Conservation (phyloP, 1,139 yeast genomes). For the Candida buenavistaensis region DNA sequence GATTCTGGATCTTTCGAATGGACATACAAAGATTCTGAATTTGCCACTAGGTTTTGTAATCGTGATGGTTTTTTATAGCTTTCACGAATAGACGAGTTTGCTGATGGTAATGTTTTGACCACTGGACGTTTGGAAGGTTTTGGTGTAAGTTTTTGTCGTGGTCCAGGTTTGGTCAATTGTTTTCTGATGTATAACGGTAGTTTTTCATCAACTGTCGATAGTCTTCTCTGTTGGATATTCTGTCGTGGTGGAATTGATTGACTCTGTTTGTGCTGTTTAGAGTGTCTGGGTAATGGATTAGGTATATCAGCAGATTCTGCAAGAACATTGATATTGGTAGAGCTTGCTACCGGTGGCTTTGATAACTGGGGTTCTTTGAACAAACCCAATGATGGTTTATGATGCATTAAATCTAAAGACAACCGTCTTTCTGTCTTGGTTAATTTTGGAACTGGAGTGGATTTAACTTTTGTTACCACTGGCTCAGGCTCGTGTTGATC, state of each 20-base stretch:
- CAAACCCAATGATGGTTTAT: conserved; percentile 14
- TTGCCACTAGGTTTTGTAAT: conserved; percentile 35
- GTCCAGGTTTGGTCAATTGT: conserved; percentile 21
- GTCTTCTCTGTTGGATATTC: conserved; percentile 22
- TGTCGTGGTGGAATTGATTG: no score
- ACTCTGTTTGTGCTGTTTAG: conserved; percentile 35
- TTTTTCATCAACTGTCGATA: conserved; percentile 39
- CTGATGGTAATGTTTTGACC: conserved; percentile 5
- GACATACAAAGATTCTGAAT: conserved; percentile 40
- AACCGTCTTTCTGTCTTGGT: conserved; percentile 27
- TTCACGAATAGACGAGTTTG: conserved; percentile 7
- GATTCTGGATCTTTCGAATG: conserved; percentile 21
- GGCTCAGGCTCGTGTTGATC: conserved; percentile 1
- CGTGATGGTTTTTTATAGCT: conserved; percentile 22
- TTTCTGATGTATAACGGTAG: conserved; percentile 40
- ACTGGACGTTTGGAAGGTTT: conserved; percentile 10
- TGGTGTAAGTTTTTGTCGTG: conserved; percentile 11
- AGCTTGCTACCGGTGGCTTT: conserved; percentile 35
- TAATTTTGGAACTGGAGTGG: conserved; percentile 21
- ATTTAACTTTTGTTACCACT: conserved; percentile 2
- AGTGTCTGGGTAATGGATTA: no score
- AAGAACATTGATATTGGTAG: conserved; percentile 36
- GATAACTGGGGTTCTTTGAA: conserved; percentile 21
- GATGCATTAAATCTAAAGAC: conserved; percentile 34
- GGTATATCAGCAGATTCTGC: conserved; percentile 26